phyloP scores from a whole-genome alignment of 1,139 yeast species.

The Nadsonia starkeyi-henricii region DNA sequence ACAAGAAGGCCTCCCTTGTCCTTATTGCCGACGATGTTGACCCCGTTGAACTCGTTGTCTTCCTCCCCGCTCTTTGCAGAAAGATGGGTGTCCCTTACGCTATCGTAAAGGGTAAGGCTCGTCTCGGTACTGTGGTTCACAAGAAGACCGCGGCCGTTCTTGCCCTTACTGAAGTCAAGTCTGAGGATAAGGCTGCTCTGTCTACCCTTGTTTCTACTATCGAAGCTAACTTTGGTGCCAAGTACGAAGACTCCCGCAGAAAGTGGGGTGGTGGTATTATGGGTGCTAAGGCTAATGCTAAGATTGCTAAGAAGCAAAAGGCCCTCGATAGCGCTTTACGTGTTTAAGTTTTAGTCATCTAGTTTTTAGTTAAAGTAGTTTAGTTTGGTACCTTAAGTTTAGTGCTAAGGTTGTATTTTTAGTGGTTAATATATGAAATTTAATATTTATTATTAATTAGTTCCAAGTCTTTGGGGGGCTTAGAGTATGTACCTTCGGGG shows the following conservation, averaged over 20 bases:
- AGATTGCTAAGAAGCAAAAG: slow-evolving; percentile 44
- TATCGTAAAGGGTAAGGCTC: slow-evolving; percentile 95
- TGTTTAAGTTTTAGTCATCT: slow-evolving; percentile 19
- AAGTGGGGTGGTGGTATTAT: slow-evolving; percentile 99
- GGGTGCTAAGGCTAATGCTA: slow-evolving; percentile 85
- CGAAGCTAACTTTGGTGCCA: slow-evolving; percentile 81
- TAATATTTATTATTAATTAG: no score
- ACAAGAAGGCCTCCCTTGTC: slow-evolving; percentile 95
- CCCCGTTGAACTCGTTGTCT: slow-evolving; percentile 93
- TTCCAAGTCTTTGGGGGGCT: no score
- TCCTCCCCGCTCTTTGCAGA: slow-evolving; percentile 96
- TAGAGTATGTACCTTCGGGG: no score
- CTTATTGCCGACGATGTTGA: slow-evolving; percentile 97
- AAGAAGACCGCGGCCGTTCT: slow-evolving; percentile 94
- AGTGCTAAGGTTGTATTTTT: no score
- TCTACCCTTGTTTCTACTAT: slow-evolving; percentile 85
- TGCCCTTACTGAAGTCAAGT: slow-evolving; percentile 85
- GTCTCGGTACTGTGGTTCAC: slow-evolving; percentile 95
- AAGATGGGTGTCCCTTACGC: slow-evolving; percentile 99
- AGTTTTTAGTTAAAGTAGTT: neutral
- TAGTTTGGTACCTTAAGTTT: neutral
- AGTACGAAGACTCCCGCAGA: slow-evolving; percentile 89
- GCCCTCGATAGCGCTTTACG: slow-evolving; percentile 32
- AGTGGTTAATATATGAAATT: no score
- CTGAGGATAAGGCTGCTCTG: slow-evolving; percentile 90